Evolutionary conservation across 1,139 yeast genomes (phyloP), one percentile per base, ranked within the genome.

Genomic region (Hemisphaericaspora xylanilytica): DNA sequence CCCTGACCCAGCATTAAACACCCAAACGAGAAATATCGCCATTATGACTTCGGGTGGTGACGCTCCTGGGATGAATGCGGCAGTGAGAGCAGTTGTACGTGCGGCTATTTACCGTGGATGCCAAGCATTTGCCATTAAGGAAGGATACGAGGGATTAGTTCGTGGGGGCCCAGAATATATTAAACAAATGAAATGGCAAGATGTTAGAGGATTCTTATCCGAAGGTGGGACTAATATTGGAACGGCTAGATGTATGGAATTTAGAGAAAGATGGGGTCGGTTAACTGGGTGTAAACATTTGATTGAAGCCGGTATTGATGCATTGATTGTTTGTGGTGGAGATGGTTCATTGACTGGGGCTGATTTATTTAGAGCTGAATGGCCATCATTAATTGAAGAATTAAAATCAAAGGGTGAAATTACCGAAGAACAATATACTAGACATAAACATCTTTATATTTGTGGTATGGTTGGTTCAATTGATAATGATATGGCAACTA

Each of bases 41-140:
- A 87, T 85, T 16, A 85, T 85, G 92, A 85, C 94, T 3, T 82
- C 90, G 1, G 94, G 94, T 47, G 94, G 94, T 55, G 94, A 85
- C 58, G 84, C 92, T 34, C 92, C 87, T 14, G 94, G 94, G 51
- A 85, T 85, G 94, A 82, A 82, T 56, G 87, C 92, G 5, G 83
- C 80, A 20, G 92, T 85, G 8, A 70, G 92, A 49, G 90, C 92
- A 2, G 87, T 85, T 38, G 85, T 84, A 7, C 68, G 94, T 50
- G 78, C 90, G 0, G 85, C 86, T 39, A 81, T 85, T 47, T 80
- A 70, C 62, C 67, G 75, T 45, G 86, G 82, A 10, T 83, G 90
- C 57, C 84, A 80, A 50, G 85, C 84, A 2, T 85, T 70, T 56
- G 89, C 85, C 3, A 72, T 85, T 21, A 79, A 75, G 58, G 94